Conservation (phyloP, 2,329 filamentous ascomycete genomes). For the Capronia americana region DNA sequence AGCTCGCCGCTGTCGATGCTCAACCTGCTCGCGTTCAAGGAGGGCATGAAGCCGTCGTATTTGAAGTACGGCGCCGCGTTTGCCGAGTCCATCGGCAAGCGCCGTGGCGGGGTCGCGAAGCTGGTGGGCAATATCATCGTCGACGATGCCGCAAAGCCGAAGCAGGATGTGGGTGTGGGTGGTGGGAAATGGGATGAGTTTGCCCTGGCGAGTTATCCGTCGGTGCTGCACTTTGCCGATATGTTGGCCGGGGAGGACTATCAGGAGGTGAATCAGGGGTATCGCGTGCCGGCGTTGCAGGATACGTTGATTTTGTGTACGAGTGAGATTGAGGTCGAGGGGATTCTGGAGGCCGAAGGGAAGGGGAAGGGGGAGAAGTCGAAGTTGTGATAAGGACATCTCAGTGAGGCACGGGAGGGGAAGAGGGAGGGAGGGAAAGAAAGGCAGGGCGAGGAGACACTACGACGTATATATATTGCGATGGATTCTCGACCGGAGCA, state of each 20-base stretch:
- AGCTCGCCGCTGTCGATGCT: slow-evolving; percentile 65
- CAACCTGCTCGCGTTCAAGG: slow-evolving; percentile 66
- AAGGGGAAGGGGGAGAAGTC: slow-evolving; percentile 23
- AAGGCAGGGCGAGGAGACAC: neutral
- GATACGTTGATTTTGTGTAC: slow-evolving; percentile 63
- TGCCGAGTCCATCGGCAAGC: slow-evolving; percentile 53
- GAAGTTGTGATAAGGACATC: slow-evolving; percentile 30
- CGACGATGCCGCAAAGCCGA: slow-evolving; percentile 27
- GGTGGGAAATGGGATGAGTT: slow-evolving; percentile 66
- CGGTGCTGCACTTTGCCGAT: slow-evolving; percentile 66
- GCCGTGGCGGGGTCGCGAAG: slow-evolving; percentile 65
- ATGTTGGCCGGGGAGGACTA: slow-evolving; percentile 66
- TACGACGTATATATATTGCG: neutral
- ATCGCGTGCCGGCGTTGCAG: slow-evolving; percentile 57
- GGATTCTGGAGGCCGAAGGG: slow-evolving; percentile 22
- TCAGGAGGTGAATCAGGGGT: slow-evolving; percentile 62
- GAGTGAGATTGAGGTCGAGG: slow-evolving; percentile 55
- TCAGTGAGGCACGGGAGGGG: neutral
- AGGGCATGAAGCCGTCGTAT: slow-evolving; percentile 58
- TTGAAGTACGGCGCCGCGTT: slow-evolving; percentile 62
- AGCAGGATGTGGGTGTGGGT: slow-evolving; percentile 9
- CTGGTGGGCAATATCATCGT: slow-evolving; percentile 64
- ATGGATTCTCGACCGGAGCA: neutral
- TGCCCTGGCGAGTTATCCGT: slow-evolving; percentile 69
- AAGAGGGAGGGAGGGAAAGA: neutral